A percentile compares a stretch with the other conserved stretches of the same genome.
phyloP scores from a whole-genome alignment of 1,139 yeast species.

The Scheffersomyces titani region DNA sequence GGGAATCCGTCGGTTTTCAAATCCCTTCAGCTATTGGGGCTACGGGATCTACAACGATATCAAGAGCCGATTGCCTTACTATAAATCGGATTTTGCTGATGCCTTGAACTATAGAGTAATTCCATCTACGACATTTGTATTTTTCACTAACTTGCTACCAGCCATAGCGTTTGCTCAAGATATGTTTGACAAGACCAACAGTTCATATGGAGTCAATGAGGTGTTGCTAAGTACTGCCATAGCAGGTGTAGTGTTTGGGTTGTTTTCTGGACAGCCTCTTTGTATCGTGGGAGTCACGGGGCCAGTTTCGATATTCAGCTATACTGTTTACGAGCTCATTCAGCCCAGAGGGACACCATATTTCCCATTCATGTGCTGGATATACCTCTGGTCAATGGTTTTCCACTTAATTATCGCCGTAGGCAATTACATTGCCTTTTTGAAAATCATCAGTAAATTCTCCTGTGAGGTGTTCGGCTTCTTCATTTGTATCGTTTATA shows the following conservation, averaged over 20 bases:
- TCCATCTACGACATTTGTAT: slow-evolving; percentile 80
- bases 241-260: slow-evolving; percentile 87
- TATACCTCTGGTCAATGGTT: slow-evolving; percentile 87
- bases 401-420: slow-evolving; percentile 76
- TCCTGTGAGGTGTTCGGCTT: slow-evolving; percentile 95
- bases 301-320: slow-evolving; percentile 87
- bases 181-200: slow-evolving; percentile 87
- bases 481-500: slow-evolving; percentile 85
- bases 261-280: slow-evolving; percentile 85
- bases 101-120: slow-evolving; percentile 86
- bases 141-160: slow-evolving; percentile 87
- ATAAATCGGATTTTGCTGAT: slow-evolving; percentile 77
- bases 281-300: slow-evolving; percentile 99
- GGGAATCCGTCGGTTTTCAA: slow-evolving; percentile 2
- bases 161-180: slow-evolving; percentile 97
- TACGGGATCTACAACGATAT: slow-evolving; percentile 62
- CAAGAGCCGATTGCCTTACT: slow-evolving; percentile 60
- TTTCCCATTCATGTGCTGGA: slow-evolving; percentile 96
- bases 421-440: slow-evolving; percentile 65
- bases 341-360: slow-evolving; percentile 65
- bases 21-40: slow-evolving; percentile 35
- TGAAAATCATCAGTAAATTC: slow-evolving; percentile 74
- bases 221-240: slow-evolving; percentile 80
- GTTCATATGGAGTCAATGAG: slow-evolving; percentile 90
- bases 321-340: slow-evolving; percentile 84